A percentile compares a stretch with the other conserved stretches of the same genome.
phyloP scores from a whole-genome alignment of 306 rosid genomes.

The Vigna nakashimae region DNA sequence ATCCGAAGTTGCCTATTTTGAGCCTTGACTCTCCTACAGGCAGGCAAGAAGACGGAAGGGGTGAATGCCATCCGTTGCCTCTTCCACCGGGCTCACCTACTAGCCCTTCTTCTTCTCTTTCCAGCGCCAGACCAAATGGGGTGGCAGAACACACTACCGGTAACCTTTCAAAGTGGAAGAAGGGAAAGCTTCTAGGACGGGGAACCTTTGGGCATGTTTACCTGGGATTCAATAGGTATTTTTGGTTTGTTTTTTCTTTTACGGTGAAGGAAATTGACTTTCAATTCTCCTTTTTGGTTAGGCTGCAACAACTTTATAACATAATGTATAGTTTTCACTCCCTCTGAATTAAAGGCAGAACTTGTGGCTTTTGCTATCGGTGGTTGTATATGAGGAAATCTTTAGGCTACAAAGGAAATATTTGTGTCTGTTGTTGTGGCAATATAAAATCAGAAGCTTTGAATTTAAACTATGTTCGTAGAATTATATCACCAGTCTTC shows the following conservation, averaged over 20 bases:
- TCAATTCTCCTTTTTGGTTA: constrained; percentile 29
- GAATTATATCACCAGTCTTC: constrained; percentile 30
- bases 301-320: constrained; percentile 8
- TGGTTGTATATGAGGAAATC: constrained; percentile 8
- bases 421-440: not conserved
- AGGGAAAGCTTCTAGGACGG: constrained; percentile 93
- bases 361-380: constrained; percentile 14
- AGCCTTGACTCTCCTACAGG: constrained; percentile 79
- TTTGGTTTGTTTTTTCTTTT: constrained; percentile 17
- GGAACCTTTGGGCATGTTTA: constrained; percentile 98
- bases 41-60: constrained; percentile 80
- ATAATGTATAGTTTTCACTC: constrained; percentile 28
- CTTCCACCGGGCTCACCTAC: constrained; percentile 97
- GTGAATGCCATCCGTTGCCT: constrained; percentile 81
- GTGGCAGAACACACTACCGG: constrained; percentile 48
- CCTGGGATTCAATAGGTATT: constrained; percentile 89
- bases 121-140: constrained; percentile 50
- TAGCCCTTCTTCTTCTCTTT: constrained; percentile 74
- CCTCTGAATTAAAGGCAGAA: constrained; percentile 23
- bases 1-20: constrained; percentile 57
- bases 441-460: constrained; percentile 10
- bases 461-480: constrained; percentile 25
- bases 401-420: constrained; percentile 34
- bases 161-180: constrained; percentile 77
- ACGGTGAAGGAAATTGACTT: constrained; percentile 22